Base-by-base conservation (phyloP, 2,329 filamentous ascomycete genomes). In the Pochonia chlamydosporia region DNA sequence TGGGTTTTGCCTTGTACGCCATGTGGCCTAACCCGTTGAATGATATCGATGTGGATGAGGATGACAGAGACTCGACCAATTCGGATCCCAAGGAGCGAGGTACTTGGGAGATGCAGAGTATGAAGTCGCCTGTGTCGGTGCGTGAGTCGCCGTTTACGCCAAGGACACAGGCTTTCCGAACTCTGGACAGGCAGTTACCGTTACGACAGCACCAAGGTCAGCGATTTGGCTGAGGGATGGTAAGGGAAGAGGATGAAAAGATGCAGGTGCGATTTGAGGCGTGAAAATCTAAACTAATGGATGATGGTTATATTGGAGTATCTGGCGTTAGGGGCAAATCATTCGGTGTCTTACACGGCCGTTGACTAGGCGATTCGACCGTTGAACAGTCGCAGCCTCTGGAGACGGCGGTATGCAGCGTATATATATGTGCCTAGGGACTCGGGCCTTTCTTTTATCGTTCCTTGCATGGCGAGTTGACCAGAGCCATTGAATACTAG, bases 111-210 rank as follows among this genome's bases (percentile, higher is more conserved):
- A 76, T 82, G 75, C 73, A 76, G 47, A 68, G 68, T 52, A 73
- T 80, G 56, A 63, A 61, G 51, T 56, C 59, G 1, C 66, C 69
- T 1, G 60, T 59, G 5, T 60, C 58, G 10, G 54, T 47, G 21
- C 54, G 52, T 28, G 54, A 55, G 13, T 54, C 70, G 53, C 78
- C 79, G 0, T 85, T 75, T 53, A 87, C 83, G 6, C 84, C 83
- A 5, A 66, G 84, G 53, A 87, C 84, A 14, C 74, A 79, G 61
- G 84, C 84, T 1, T 87, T 87, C 60, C 74, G 85, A 57, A 75
- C 76, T 11, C 67, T 85, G 41, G 78, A 84, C 52, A 66, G 79
- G 47, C 76, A 77, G 56, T 61, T 82, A 49, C 79, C 80, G 3
- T 59, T 80, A 41, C 69, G 76, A 44, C 55, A 63, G 23, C 57